Percentiles rank a stretch among this genome's conserved stretches.
Conservation (phyloP, 2,329 filamentous ascomycete genomes). For the Alternaria dauci region DNA sequence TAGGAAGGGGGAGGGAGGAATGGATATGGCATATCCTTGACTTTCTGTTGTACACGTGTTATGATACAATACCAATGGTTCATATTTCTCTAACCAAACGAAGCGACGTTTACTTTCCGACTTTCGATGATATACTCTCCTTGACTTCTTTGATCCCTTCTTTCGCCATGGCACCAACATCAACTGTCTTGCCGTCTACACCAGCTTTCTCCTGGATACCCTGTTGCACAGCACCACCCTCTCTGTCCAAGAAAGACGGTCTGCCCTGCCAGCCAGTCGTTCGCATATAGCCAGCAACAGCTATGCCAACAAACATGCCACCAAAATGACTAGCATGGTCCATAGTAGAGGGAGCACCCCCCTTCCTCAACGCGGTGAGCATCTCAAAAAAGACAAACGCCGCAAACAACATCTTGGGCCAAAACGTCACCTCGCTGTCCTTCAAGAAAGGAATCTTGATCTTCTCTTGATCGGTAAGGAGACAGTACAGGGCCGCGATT, state of each 20-base stretch:
- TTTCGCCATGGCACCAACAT: slow-evolving; percentile 34
- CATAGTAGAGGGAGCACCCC: slow-evolving; percentile 18
- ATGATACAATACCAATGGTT: background rate
- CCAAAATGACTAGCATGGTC: slow-evolving; percentile 52
- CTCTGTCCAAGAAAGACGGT: slow-evolving; percentile 5
- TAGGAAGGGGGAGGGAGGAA: background rate
- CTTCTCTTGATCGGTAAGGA: slow-evolving; percentile 43
- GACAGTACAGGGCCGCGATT: slow-evolving; percentile 38
- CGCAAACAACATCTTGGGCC: slow-evolving; percentile 40
- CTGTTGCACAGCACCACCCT: background rate
- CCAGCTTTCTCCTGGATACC: slow-evolving; percentile 23
- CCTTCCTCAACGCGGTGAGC: slow-evolving; percentile 20
- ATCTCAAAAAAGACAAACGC: slow-evolving; percentile 41
- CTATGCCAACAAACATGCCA: slow-evolving; percentile 38
- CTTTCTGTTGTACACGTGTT: background rate
- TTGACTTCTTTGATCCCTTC: slow-evolving; percentile 30
- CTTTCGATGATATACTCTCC: background rate
- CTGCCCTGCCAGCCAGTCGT: slow-evolving; percentile 35
- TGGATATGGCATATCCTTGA: background rate
- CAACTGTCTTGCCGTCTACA: slow-evolving; percentile 30
- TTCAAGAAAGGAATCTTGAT: slow-evolving; percentile 45
- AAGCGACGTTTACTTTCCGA: background rate
- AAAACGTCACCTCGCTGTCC: slow-evolving; percentile 38
- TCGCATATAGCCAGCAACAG: slow-evolving; percentile 39
- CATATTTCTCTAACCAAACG: background rate